phyloP scores from a whole-genome alignment of 352 stramenopile species.

The Aphanomyces astaci region DNA sequence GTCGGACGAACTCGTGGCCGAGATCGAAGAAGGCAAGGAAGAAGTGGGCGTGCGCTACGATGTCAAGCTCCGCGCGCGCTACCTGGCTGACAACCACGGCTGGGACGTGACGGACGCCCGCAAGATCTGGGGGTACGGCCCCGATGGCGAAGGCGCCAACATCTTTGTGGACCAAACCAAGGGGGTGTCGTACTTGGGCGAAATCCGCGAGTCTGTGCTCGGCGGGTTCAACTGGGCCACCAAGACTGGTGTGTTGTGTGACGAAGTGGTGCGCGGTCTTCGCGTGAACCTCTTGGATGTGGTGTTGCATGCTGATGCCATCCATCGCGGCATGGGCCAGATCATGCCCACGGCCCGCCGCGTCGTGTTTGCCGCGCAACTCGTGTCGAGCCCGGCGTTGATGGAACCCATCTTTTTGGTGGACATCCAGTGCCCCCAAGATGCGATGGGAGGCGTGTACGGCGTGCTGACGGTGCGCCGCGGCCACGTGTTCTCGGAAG shows the following conservation, averaged over 20 bases:
- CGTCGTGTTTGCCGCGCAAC: conserved; percentile 97
- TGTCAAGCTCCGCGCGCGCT: conserved; percentile 94
- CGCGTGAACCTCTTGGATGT: conserved; percentile 99
- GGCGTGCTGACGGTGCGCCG: conserved; percentile 97
- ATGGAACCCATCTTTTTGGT: conserved; percentile 99
- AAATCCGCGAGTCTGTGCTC: conserved; percentile 99
- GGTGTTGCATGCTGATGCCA: conserved; percentile 99
- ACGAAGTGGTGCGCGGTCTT: conserved; percentile 96
- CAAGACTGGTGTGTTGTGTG: conserved; percentile 96
- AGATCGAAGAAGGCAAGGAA: conserved; percentile 97
- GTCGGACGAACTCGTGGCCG: conserved; percentile 89
- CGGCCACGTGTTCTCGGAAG: conserved; percentile 98
- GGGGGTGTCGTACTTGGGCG: conserved; percentile 99
- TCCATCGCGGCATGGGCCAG: conserved; percentile 99
- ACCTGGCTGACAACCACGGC: conserved; percentile 95
- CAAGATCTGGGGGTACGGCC: conserved; percentile 99
- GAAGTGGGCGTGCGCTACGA: conserved; percentile 88
- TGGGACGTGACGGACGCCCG: conserved; percentile 97
- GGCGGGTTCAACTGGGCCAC: conserved; percentile 98
- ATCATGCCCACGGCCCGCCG: conserved; percentile 98
- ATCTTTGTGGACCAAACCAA: conserved; percentile 98
- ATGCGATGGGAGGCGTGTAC: conserved; percentile 98
- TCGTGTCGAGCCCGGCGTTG: conserved; percentile 90
- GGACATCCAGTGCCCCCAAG: conserved; percentile 98
- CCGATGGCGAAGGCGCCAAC: conserved; percentile 98